phyloP scores from a whole-genome alignment of 2,329 filamentous ascomycete genomes.

The Biscogniauxia marginata region DNA sequence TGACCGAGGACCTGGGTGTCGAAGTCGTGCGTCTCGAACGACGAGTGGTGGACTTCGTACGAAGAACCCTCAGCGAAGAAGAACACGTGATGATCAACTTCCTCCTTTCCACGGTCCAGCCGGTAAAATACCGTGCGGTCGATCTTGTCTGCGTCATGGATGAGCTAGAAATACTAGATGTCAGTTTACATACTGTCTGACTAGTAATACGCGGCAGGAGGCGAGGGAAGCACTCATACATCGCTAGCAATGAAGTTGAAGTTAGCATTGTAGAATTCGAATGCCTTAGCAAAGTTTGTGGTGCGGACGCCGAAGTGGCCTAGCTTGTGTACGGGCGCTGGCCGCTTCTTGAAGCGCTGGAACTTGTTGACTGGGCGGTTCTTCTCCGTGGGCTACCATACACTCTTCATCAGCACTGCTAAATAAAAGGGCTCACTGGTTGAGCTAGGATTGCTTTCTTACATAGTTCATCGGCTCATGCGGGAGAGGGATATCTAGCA shows the following conservation, averaged over 20 bases:
- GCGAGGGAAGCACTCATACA: constrained; percentile 26
- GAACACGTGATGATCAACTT: constrained; percentile 52
- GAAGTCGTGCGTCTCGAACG: constrained; percentile 70
- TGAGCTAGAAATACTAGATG: constrained; percentile 31
- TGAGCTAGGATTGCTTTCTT: constrained; percentile 8
- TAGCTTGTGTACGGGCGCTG: constrained; percentile 50
- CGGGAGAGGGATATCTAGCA: constrained; percentile 38
- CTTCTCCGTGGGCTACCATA: constrained; percentile 42
- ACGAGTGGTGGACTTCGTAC: constrained; percentile 64
- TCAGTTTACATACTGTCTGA: constrained; percentile 1
- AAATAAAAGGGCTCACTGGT: not conserved
- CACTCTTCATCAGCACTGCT: not conserved
- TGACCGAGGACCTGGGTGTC: constrained; percentile 70
- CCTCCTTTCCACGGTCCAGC: constrained; percentile 41
- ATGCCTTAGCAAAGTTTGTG: constrained; percentile 47
- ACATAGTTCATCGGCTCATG: constrained; percentile 47
- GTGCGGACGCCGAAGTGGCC: constrained; percentile 56
- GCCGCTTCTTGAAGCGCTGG: constrained; percentile 51
- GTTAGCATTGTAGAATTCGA: constrained; percentile 48
- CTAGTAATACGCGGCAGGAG: not conserved
- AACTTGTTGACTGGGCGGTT: constrained; percentile 48
- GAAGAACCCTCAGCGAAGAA: constrained; percentile 48
- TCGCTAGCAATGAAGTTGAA: constrained; percentile 55
- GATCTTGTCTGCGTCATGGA: constrained; percentile 37
- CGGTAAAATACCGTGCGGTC: constrained; percentile 47